Percentiles rank a stretch among this genome's conserved stretches.
These are phyloP conservation scores for Auricularia auricula-judae DNA, from an alignment of 768 basidiomycete species.

Conservation along the genomic window DNA sequence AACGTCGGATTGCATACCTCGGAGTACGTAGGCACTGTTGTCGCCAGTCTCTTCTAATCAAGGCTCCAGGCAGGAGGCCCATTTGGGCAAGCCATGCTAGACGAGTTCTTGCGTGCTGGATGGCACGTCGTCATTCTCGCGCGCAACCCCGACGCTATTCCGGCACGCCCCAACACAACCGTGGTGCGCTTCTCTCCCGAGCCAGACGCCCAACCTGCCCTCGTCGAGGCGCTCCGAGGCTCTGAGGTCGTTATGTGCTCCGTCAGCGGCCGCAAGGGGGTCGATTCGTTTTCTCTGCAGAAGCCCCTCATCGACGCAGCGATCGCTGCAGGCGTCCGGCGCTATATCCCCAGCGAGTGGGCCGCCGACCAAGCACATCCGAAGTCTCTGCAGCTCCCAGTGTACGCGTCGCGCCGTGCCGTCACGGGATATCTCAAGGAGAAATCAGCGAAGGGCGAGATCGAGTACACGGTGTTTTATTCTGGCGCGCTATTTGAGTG, in stretches of 20 bases:
- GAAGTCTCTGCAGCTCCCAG: background rate
- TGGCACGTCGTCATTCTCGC: background rate
- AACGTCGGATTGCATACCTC: background rate
- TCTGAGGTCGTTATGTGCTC: background rate
- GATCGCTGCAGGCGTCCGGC: background rate
- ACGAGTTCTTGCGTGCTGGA: background rate
- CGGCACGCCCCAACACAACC: background rate
- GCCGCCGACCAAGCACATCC: background rate
- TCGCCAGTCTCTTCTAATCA: background rate
- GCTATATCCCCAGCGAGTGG: background rate
- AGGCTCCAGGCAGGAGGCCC: background rate
- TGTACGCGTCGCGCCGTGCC: background rate
- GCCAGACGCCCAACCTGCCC: background rate
- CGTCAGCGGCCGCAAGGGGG: background rate
- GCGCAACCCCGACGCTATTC: background rate
- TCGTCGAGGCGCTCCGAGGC: background rate
- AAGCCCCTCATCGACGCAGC: background rate
- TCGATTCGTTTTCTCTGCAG: background rate
- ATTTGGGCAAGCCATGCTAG: background rate
- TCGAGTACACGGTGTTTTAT: background rate
- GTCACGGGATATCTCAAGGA: background rate
- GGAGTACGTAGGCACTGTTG: background rate
- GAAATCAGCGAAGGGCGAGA: background rate
- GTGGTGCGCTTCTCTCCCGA: background rate
- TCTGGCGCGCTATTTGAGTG: background rate